Percentiles rank a stretch among this genome's conserved stretches.
Conservation (phyloP, 2,329 filamentous ascomycete species). For the Thyridium curvatum region DNA sequence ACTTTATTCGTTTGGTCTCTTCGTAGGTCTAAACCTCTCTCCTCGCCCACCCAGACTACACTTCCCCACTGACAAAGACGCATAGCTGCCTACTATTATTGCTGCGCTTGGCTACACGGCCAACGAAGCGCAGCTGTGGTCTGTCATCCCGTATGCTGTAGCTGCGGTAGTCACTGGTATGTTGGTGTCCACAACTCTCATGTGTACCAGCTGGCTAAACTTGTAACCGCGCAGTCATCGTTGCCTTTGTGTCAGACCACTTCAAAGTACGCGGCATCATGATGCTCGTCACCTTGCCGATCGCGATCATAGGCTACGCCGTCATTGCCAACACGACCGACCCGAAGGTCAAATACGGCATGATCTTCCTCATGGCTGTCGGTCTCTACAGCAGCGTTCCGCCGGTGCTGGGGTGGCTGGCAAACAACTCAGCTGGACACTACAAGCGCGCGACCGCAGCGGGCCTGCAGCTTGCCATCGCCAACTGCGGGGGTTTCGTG, state of each 20-base stretch:
- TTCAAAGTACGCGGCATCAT: slow-evolving; percentile 51
- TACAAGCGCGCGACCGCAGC: slow-evolving; percentile 65
- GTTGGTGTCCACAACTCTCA: too few species aligned
- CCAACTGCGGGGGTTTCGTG: slow-evolving; percentile 62
- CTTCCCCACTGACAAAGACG: too few species aligned
- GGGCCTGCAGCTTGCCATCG: slow-evolving; percentile 58
- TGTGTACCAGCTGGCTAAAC: background rate
- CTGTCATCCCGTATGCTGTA: slow-evolving; percentile 57
- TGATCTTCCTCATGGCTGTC: slow-evolving; percentile 62
- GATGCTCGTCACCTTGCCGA: slow-evolving; percentile 56
- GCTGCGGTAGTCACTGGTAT: slow-evolving; percentile 48
- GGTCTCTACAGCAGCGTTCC: slow-evolving; percentile 60
- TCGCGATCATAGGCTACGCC: slow-evolving; percentile 60
- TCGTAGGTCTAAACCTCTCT: too few species aligned
- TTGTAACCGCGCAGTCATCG: slow-evolving; percentile 26
- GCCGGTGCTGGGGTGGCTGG: slow-evolving; percentile 58
- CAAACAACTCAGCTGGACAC: slow-evolving; percentile 62
- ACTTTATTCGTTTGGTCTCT: slow-evolving; percentile 58
- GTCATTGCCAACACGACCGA: slow-evolving; percentile 51
- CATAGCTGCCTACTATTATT: slow-evolving; percentile 57
- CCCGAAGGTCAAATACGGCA: slow-evolving; percentile 51
- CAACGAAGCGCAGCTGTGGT: slow-evolving; percentile 56
- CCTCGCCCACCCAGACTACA: too few species aligned
- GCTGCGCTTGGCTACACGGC: slow-evolving; percentile 47
- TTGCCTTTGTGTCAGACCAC: slow-evolving; percentile 55